Conservation (phyloP, 2,329 filamentous ascomycete genomes). For the Aspergillus candidus region DNA sequence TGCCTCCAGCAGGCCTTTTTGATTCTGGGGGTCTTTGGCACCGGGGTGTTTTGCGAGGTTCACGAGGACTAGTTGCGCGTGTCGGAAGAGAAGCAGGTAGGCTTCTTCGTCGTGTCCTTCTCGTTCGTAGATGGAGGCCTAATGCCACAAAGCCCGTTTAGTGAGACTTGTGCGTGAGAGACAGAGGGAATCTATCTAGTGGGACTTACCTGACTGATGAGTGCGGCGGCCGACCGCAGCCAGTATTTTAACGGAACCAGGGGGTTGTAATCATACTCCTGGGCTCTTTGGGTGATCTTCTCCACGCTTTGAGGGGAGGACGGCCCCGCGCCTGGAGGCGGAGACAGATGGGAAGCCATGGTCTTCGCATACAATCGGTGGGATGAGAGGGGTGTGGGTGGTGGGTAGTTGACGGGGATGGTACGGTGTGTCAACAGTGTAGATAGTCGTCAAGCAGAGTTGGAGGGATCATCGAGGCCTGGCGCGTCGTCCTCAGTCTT, state of each 20-base stretch:
- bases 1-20: constrained; percentile 48
- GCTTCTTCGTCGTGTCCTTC: constrained; percentile 84
- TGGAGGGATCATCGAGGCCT: constrained; percentile 11
- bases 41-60: constrained; percentile 72
- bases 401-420: not conserved
- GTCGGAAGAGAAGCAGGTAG: constrained; percentile 85
- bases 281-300: constrained; percentile 69
- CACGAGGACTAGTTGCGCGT: constrained; percentile 75
- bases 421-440: not conserved
- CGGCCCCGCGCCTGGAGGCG: constrained; percentile 28
- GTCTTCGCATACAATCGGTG: constrained; percentile 2
- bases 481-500: not conserved
- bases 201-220: constrained; percentile 67
- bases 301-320: constrained; percentile 62
- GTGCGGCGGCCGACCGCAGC: constrained; percentile 70
- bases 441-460: constrained; percentile 1
- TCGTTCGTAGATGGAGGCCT: constrained; percentile 78
- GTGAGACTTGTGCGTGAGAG: not conserved
- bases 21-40: constrained; percentile 57
- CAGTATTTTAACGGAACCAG: constrained; percentile 73
- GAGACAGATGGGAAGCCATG: constrained; percentile 22
- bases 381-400: not conserved
- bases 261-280: constrained; percentile 74
- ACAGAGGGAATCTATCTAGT: not conserved
- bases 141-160: constrained; percentile 3